Base-by-base conservation (phyloP, 2,329 filamentous ascomycete genomes). In the Microdochium bolleyi region DNA sequence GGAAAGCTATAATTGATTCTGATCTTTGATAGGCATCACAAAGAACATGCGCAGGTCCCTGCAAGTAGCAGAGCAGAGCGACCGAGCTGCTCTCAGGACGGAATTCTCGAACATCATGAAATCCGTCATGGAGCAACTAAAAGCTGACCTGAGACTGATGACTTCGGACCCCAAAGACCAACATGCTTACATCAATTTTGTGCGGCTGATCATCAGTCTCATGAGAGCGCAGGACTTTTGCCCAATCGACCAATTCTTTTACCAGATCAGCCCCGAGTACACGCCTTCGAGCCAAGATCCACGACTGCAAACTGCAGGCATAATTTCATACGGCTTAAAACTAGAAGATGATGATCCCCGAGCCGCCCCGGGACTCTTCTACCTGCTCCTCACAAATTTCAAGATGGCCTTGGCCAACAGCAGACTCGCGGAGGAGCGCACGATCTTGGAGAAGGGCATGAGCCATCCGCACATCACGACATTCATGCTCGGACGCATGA, bases 191-290 rank as follows among this genome's bases (percentile, higher is more conserved):
- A 72, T 83, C 49, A 61, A 63, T 1, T 83, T 83, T 58, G 70
- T 80, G 13, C 76, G 74, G 34, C 66, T 69, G 19, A 72, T 82
- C 48, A 73, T 84, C 53, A 72, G 71, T 2, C 65, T 82, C 24
- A 77, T 84, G 58, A 74, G 76, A 60, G 75, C 77, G 1, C 73
- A 83, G 58, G 78, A 80, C 49, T 72, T 83, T 37, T 80, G 78
- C 61, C 64, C 69, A 1, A 68, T 83, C 3, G 78, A 83, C 58
- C 62, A 68, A 2, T 84, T 78, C 61, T 84, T 79, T 64, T 79
- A 77, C 54, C 75, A 79, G 54, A 77, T 80, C 58, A 80, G 72
- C 61, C 71, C 67, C 37, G 78, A 79, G 53, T 84, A 82, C 62
- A 77, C 74, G 2, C 80, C 80, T 2, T 74, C 80, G 0, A 60